Percentiles rank a stretch among this genome's conserved stretches.
Evolutionary conservation across 2,329 filamentous ascomycete species (phyloP).

Genomic region (Plectosphaerella cucumerina): DNA sequence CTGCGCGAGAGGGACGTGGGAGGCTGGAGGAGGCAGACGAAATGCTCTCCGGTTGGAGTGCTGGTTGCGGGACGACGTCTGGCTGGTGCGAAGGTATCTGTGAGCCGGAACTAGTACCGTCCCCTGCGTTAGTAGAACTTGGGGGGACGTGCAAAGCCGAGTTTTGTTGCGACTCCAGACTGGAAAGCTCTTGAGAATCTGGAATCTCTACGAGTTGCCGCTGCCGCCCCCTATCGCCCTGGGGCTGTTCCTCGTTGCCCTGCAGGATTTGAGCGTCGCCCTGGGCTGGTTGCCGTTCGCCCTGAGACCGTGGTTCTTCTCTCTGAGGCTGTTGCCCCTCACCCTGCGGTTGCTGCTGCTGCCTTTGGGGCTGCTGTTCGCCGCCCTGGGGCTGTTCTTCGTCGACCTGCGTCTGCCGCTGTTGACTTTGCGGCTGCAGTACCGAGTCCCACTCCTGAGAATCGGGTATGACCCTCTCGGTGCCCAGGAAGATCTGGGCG

Average conservation of each 20-base stretch:
- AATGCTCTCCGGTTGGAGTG: no score
- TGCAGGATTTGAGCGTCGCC: no score
- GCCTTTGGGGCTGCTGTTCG: no score
- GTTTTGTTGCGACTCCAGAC: conserved; percentile 3
- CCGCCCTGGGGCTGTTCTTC: not conserved
- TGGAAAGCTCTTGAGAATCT: conserved; percentile 10
- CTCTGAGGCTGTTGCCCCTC: no score
- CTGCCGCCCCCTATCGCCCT: not conserved
- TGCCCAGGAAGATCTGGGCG: conserved; percentile 23
- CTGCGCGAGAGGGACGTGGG: no score
- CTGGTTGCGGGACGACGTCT: no score
- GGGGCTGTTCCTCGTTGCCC: not conserved
- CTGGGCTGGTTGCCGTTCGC: no score
- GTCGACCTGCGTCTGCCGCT: not conserved
- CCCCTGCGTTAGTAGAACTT: not conserved
- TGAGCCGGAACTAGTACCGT: no score
- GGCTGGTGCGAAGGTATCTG: no score
- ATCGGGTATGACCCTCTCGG: conserved; percentile 36
- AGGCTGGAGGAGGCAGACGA: no score
- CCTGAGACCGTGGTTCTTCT: not conserved
- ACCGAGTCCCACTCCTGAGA: conserved; percentile 29
- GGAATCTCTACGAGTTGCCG: conserved; percentile 3
- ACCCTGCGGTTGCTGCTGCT: no score
- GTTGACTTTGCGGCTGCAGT: not conserved
- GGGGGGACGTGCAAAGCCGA: conserved; percentile 3